Base-by-base conservation (phyloP, 2,329 filamentous ascomycete genomes). In the Dactylonectria estremocensis region DNA sequence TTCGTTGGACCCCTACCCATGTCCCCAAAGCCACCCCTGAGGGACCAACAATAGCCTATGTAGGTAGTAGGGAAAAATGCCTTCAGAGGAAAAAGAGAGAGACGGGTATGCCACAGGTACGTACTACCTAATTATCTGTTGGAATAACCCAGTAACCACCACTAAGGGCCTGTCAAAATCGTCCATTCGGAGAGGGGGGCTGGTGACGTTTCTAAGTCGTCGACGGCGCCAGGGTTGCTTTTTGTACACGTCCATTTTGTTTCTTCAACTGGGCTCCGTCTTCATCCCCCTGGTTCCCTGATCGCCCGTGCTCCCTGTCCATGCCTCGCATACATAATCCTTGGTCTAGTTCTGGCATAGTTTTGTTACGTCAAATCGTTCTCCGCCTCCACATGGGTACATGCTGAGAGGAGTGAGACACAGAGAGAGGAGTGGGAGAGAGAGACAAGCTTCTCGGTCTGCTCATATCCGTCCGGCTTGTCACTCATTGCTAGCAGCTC, bases 311-410 rank as follows among this genome's bases (percentile, higher is more conserved):
- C 73, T 72, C 74, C 74, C 68, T 76, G 73, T 64, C 70, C 69
- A 76, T 74, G 67, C 74, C 75, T 76, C 75, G 75, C 75, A 77
- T 76, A 66, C 74, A 67, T 74, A 69, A 69, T 72, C 64, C 74
- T 68, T 74, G 69, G 69, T 72, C 69, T 61, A 66, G 75, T 73
- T 73, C 64, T 66, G 74, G 75, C 58, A 72, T 77, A 77, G 76
- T 55, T 55, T 68, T 66, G 69, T 74, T 66, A 72, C 73, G 67
- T 76, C 74, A 72, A 73, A 71, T 70, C 70, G 74, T 77, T 77
- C 74, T 75, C 75, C 70, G 71, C 72, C 74, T 78, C 72, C 73
- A 70, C 75, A 72, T 70, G 67, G 67, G 64, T 43, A 43, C 40
- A n/a, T 43, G 40, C 40, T 53, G 45, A 73, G 72, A 28, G 24